Percentiles rank a stretch among this genome's conserved stretches.
Conservation (phyloP, 1,284 basidiomycete genomes). For the Serendipita sp. region DNA sequence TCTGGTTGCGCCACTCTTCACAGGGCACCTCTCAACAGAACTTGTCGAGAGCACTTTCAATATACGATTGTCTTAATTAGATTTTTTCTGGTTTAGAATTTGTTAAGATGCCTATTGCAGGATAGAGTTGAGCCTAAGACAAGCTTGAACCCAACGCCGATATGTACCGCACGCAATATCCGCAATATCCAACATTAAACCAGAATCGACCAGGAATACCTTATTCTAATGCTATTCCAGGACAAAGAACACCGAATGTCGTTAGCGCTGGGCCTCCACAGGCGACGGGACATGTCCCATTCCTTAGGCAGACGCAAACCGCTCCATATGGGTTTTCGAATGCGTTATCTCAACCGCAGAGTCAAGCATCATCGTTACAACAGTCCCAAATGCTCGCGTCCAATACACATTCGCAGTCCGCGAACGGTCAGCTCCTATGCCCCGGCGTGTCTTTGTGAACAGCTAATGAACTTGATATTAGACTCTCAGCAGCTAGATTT, state of each 20-base stretch:
- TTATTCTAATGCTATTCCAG: neutral
- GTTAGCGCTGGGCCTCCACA: slow-evolving; percentile 3
- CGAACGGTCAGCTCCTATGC: neutral
- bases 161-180: slow-evolving; percentile 5
- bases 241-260: slow-evolving; percentile 1
- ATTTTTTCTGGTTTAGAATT: too few species aligned
- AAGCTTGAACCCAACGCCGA: neutral
- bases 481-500: slow-evolving; percentile 38
- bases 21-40: too few species aligned
- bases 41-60: too few species aligned
- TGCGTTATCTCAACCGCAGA: neutral
- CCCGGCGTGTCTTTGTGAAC: neutral
- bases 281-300: slow-evolving; percentile 1
- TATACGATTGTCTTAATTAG: too few species aligned
- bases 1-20: too few species aligned
- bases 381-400: neutral
- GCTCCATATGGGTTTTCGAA: slow-evolving; percentile 4
- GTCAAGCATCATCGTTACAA: neutral
- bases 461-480: neutral
- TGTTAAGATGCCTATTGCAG: too few species aligned
- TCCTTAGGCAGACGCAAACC: neutral
- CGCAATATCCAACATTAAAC: slow-evolving; percentile 3
- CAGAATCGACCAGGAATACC: slow-evolving; percentile 5
- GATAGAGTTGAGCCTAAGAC: neutral
- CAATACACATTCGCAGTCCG: neutral